Evolutionary conservation across 495 filamentous ascomycete species (phyloP).

Genomic region (Penicillium angulare): DNA sequence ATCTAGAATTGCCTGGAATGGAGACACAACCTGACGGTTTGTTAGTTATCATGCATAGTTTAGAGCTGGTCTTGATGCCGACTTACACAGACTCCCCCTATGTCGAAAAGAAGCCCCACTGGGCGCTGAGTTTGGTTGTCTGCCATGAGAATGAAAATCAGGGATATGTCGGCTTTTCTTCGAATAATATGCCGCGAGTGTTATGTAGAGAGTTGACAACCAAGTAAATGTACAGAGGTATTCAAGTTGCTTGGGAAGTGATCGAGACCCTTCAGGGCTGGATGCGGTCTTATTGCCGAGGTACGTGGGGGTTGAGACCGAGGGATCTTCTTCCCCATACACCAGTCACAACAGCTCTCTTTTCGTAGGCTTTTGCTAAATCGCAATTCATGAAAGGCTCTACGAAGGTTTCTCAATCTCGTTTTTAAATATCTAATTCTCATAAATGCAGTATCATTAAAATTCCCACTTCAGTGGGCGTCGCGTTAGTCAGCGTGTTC

Average conservation of each 20-base stretch:
- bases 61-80: background rate
- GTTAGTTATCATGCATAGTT: background rate
- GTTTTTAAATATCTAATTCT: no score
- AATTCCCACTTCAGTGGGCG: no score
- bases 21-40: constrained; percentile 70
- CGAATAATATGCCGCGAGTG: no score
- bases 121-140: constrained; percentile 52
- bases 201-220: no score
- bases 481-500: no score
- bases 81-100: constrained; percentile 94
- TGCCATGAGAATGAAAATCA: constrained; percentile 26
- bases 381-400: no score
- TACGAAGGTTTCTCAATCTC: no score
- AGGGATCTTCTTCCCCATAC: constrained; percentile 5
- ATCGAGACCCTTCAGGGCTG: no score
- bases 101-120: constrained; percentile 88
- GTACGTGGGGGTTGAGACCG: constrained; percentile 12
- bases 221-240: no score
- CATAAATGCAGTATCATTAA: no score
- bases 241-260: no score
- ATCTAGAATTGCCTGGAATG: constrained; percentile 87
- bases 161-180: background rate
- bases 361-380: no score
- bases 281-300: constrained; percentile 21
- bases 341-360: background rate